Percentiles rank a stretch among this genome's conserved stretches.
Conservation (phyloP, 805 yeast genomes). For the Candida pseudoglaebosa region DNA sequence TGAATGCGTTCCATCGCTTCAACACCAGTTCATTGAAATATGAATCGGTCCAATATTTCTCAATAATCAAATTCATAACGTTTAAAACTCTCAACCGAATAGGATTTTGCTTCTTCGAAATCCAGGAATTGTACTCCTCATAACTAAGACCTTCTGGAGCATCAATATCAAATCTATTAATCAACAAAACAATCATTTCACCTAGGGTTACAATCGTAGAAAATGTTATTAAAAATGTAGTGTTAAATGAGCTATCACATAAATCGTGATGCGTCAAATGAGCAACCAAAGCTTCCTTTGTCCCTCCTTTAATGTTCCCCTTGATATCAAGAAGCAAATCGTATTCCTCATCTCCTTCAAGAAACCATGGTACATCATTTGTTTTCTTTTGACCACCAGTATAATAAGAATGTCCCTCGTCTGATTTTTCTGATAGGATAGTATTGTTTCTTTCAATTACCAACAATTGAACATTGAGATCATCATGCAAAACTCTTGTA, state of each 20-base stretch:
- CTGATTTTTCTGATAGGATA: constrained; percentile 31
- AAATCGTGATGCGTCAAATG: constrained; percentile 74
- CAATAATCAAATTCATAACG: constrained; percentile 62
- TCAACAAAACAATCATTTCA: constrained; percentile 55
- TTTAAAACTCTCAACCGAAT: constrained; percentile 63
- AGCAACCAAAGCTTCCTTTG: constrained; percentile 71
- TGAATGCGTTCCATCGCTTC: constrained; percentile 31
- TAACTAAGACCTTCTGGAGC: constrained; percentile 88
- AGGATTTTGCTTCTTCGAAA: constrained; percentile 62
- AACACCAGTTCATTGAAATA: constrained; percentile 47
- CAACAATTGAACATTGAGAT: constrained; percentile 56
- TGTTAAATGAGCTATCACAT: constrained; percentile 58
- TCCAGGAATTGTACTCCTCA: constrained; percentile 79
- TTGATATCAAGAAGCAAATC: constrained; percentile 56
- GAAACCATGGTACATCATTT: constrained; percentile 62
- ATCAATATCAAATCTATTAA: constrained; percentile 60
- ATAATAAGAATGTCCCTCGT: constrained; percentile 30
- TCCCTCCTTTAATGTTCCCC: constrained; percentile 80
- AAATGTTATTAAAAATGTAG: constrained; percentile 71
- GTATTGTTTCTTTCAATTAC: constrained; percentile 46
- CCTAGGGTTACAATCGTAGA: constrained; percentile 66
- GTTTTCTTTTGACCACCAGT: constrained; percentile 31
- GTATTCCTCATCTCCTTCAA: constrained; percentile 62
- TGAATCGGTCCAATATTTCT: constrained; percentile 65
- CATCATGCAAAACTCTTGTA: constrained; percentile 73